Base-by-base conservation (phyloP, 768 basidiomycete genomes). In the Amanita jacksonii region DNA sequence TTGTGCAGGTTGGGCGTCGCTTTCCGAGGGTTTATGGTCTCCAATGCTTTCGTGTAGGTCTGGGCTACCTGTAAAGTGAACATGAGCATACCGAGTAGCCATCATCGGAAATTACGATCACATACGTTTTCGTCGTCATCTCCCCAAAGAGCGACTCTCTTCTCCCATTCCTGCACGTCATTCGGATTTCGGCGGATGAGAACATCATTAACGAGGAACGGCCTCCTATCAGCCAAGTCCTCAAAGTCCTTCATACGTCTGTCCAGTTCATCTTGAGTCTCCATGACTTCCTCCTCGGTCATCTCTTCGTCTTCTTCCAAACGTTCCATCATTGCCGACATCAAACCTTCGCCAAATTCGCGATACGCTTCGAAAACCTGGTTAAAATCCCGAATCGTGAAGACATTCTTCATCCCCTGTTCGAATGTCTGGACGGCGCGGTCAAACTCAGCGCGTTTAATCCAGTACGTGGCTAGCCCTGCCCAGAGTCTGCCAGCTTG, bases 141-240 rank as follows among this genome's bases (percentile, higher is more conserved):
- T 2, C 86, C 96, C 76, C 80, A 94, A 20, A 98, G 63, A 2
- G 92, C 93, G 15, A 98, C 77, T 27, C 94, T 72, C 64, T 99
- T 99, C 67, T 98, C 96, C 96, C 96, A 99, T 60, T 99, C 96
- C 52, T 96, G 91, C 1, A 98, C 96, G 54, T 99, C 96, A 53
- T 97, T 88, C 4, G 90, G 88, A 69, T 99, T 99, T 54, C 96
- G 70, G 49, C 96, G 68, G 27, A 98, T 61, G 12, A 98, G 66
- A 9, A 98, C 96, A 54, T 97, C 93, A 54, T 99, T 99, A 36
- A 96, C 81, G 49, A 99, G 69, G 73, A 99, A 98, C 2, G 91
- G 94, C 57, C 96, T 65, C 38, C 93, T 73, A 60, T 99, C 96
- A 73, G 94, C 94, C 52, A 99, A 62, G 31, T 81, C 85, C 61